Conservation (phyloP, 805 yeast genomes). For the Candida piceae region DNA sequence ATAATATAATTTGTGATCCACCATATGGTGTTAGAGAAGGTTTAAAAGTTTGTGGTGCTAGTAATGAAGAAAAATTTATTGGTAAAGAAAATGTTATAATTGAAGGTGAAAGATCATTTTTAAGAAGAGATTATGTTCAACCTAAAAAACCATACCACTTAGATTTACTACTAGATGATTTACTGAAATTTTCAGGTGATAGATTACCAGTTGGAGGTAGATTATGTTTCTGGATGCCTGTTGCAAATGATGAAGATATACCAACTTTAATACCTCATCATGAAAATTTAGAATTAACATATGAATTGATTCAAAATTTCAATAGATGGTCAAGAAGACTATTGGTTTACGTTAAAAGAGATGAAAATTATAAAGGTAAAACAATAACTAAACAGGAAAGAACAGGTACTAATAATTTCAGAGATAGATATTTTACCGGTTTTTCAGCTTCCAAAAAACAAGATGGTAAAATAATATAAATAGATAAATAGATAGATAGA, state of each 20-base stretch:
- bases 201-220: constrained; percentile 74
- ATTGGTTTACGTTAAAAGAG: constrained; percentile 71
- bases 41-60: constrained; percentile 85
- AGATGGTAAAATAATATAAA: constrained; percentile 19
- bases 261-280: constrained; percentile 73
- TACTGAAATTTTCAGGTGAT: constrained; percentile 65
- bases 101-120: constrained; percentile 72
- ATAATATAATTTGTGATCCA: constrained; percentile 90
- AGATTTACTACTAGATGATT: constrained; percentile 70
- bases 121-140: constrained; percentile 79
- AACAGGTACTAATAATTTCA: constrained; percentile 51
- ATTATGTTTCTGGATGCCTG: constrained; percentile 96
- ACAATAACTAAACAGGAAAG: constrained; percentile 39
- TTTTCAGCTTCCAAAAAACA: constrained; percentile 30
- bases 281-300: constrained; percentile 59
- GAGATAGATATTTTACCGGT: constrained; percentile 72
- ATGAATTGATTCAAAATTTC: constrained; percentile 80
- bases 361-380: constrained; percentile 42
- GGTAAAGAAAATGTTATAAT: constrained; percentile 74
- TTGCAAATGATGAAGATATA: constrained; percentile 74
- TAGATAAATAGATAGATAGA: no score
- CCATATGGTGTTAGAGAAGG: constrained; percentile 98
- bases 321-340: constrained; percentile 90
- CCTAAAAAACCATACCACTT: constrained; percentile 89
- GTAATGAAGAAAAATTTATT: constrained; percentile 48